These are phyloP conservation scores for Starmerella stigmatis DNA, from an alignment of 805 yeast species.

Conservation along the genomic window DNA sequence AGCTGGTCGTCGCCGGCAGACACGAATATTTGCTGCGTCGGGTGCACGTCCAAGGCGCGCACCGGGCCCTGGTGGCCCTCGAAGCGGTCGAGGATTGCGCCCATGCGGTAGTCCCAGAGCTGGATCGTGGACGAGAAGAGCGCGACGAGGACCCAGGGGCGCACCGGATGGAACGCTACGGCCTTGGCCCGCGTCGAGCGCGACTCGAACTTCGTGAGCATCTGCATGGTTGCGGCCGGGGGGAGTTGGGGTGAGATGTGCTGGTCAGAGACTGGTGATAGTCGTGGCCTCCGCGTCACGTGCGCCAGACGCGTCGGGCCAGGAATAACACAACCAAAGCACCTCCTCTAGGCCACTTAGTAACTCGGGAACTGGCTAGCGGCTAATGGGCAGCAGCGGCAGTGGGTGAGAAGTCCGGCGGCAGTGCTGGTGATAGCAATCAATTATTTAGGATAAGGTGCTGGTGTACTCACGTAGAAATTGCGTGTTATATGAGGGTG, in stretches of 20 bases:
- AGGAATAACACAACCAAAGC: neutral
- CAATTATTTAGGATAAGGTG: too few species aligned
- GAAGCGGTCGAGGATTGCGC: slow-evolving; percentile 86
- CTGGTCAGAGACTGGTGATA: neutral
- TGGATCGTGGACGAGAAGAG: slow-evolving; percentile 97
- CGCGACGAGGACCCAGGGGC: slow-evolving; percentile 94
- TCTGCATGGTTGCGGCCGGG: slow-evolving; percentile 16
- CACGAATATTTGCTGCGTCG: slow-evolving; percentile 92
- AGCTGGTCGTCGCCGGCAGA: slow-evolving; percentile 97
- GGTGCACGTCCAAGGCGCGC: slow-evolving; percentile 89
- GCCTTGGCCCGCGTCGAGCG: slow-evolving; percentile 97
- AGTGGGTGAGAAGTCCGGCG: too few species aligned
- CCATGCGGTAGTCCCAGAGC: slow-evolving; percentile 99
- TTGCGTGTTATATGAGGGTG: too few species aligned
- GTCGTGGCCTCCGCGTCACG: slow-evolving; percentile 3
- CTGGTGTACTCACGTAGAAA: too few species aligned
- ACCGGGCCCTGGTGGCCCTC: slow-evolving; percentile 99
- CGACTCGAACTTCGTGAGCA: slow-evolving; percentile 65
- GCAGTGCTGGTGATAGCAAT: too few species aligned
- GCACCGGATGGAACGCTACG: slow-evolving; percentile 89
- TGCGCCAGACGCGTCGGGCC: neutral
- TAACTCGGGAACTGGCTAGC: too few species aligned
- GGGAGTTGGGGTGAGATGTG: slow-evolving; percentile 4
- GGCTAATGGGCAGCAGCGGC: too few species aligned
- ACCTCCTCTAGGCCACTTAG: too few species aligned